These are phyloP conservation scores for Ormosia semicastrata DNA, from an alignment of 306 rosid genomes.

Conservation along the genomic window DNA sequence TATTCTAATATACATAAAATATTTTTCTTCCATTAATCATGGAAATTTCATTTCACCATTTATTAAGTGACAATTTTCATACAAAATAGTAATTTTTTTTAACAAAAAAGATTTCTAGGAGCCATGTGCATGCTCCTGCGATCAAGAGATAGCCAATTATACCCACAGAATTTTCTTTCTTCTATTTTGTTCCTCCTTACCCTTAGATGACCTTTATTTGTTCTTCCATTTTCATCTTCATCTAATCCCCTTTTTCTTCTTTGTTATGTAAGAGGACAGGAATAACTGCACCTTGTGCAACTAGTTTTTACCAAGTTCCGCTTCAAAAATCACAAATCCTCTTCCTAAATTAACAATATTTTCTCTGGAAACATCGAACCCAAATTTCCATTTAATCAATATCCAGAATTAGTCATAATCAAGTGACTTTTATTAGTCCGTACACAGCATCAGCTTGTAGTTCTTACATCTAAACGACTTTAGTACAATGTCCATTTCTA, in stretches of 20 bases:
- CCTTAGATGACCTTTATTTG: neutral
- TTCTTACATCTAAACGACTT: neutral
- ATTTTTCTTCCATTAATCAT: no score
- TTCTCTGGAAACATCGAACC: neutral
- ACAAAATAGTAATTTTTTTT: neutral
- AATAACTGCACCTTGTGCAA: no score
- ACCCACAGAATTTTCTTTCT: neutral
- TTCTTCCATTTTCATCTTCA: neutral
- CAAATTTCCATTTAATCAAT: neutral
- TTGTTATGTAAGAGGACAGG: neutral
- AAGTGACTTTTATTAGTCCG: neutral
- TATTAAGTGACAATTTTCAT: neutral
- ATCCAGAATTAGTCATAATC: neutral
- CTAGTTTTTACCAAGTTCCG: neutral
- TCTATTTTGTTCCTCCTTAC: neutral
- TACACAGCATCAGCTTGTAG: constrained; percentile 22
- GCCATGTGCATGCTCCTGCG: constrained; percentile 4
- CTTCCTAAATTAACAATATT: neutral
- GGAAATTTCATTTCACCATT: no score
- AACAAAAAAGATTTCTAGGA: neutral
- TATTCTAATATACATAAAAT: no score
- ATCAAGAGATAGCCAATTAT: neutral
- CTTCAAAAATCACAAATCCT: neutral
- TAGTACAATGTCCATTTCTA: constrained; percentile 6
- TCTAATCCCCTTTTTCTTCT: neutral